Evolutionary conservation across 495 filamentous ascomycete species (phyloP).

Genomic region (Neurospora sp.): DNA sequence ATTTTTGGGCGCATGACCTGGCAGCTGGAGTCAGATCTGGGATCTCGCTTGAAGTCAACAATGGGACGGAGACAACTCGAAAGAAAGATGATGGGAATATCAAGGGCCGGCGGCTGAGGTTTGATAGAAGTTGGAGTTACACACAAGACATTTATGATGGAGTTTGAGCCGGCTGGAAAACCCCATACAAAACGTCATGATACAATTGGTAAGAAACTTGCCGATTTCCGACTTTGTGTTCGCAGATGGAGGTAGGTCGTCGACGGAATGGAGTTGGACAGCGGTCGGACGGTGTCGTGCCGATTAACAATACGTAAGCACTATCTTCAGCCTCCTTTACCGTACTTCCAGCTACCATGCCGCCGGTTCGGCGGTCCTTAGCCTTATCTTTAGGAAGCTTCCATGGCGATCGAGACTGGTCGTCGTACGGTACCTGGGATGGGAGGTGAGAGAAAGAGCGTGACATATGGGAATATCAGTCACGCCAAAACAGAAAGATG

Average conservation of each 20-base stretch:
- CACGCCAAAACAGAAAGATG: not conserved
- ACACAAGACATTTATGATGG: not conserved
- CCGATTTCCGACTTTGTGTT: not conserved
- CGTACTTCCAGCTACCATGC: not conserved
- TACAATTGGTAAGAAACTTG: not conserved
- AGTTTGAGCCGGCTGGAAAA: not conserved
- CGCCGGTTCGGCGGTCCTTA: not conserved
- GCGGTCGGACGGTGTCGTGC: not conserved
- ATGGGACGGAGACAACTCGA: not conserved
- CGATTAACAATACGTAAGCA: not conserved
- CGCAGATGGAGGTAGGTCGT: not conserved
- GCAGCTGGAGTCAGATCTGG: not conserved
- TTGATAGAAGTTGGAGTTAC: not conserved
- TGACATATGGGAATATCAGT: not conserved
- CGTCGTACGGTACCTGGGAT: not conserved
- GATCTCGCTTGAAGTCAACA: not conserved
- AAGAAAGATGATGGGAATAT: not conserved
- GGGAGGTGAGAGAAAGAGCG: not conserved
- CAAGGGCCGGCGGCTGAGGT: not conserved
- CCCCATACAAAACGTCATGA: not conserved
- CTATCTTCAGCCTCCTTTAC: not conserved
- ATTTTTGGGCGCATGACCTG: not conserved
- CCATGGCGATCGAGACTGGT: not conserved
- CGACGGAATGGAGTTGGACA: not conserved
- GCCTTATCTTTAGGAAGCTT: not conserved